Evolutionary conservation across 352 stramenopile species (phyloP).

Genomic region (Peronospora farinosa): DNA sequence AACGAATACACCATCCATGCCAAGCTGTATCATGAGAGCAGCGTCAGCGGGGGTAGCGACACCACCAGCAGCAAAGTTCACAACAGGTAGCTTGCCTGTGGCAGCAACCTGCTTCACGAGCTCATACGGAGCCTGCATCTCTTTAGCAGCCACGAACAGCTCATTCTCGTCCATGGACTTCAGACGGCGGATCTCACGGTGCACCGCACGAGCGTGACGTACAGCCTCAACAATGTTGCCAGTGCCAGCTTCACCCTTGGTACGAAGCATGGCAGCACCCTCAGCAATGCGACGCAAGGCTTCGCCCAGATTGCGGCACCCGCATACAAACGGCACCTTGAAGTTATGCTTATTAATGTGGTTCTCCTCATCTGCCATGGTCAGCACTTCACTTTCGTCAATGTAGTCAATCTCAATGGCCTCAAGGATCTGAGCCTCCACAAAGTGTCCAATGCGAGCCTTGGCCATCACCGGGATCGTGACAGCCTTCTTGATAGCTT

Average conservation of each 20-base stretch:
- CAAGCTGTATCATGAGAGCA: conserved; percentile 98
- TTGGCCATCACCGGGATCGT: conserved; percentile 99
- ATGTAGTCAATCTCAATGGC: conserved; percentile 98
- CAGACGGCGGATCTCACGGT: conserved; percentile 89
- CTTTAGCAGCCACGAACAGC: conserved; percentile 95
- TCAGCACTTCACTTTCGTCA: conserved; percentile 97
- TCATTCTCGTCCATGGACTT: conserved; percentile 93
- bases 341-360: conserved; percentile 97
- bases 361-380: conserved; percentile 97
- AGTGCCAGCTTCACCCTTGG: conserved; percentile 97
- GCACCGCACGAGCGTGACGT: conserved; percentile 90
- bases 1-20: conserved; percentile 98
- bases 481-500: conserved; percentile 97
- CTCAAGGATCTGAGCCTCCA: conserved; percentile 98
- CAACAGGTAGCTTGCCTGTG: conserved; percentile 90
- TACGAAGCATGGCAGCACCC: conserved; percentile 95
- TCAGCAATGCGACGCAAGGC: conserved; percentile 92
- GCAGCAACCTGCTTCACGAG: conserved; percentile 89
- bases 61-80: conserved; percentile 97
- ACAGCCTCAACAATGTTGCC: conserved; percentile 98
- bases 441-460: conserved; percentile 97
- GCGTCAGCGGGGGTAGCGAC: conserved; percentile 97
- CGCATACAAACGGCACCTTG: conserved; percentile 97
- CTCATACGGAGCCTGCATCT: conserved; percentile 93
- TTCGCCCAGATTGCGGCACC: conserved; percentile 96